Evolutionary conservation across 352 stramenopile genomes (phyloP).

Genomic region (Phytophthora cryptogea): DNA sequence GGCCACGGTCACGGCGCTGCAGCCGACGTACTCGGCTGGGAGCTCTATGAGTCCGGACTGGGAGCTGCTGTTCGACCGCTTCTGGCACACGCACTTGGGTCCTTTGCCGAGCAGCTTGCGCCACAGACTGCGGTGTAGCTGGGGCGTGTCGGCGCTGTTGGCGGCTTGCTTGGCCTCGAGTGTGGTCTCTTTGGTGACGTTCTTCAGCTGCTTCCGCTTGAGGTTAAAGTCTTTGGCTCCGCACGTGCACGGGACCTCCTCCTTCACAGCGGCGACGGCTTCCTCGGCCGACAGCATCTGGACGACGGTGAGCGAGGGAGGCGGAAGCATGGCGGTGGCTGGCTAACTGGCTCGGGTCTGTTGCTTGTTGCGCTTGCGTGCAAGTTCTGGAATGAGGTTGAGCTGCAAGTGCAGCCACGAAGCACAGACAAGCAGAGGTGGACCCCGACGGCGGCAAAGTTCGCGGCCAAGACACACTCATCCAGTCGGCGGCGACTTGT

Average conservation of each 20-base stretch:
- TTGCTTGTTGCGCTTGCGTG: constrained; percentile 15
- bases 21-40: constrained; percentile 51
- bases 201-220: constrained; percentile 24
- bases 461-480: constrained; percentile 22
- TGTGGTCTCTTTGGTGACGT: constrained; percentile 6
- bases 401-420: constrained; percentile 8
- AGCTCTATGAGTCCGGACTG: constrained; percentile 39
- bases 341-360: not conserved
- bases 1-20: constrained; percentile 43
- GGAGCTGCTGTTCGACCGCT: constrained; percentile 9
- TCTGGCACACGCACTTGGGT: constrained; percentile 57
- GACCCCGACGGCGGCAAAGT: constrained; percentile 10
- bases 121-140: constrained; percentile 56
- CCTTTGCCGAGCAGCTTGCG: constrained; percentile 58
- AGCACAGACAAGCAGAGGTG: constrained; percentile 9
- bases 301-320: constrained; percentile 24
- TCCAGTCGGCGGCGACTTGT: constrained; percentile 9
- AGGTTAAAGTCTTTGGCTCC: constrained; percentile 41
- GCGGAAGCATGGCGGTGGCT: constrained; percentile 21
- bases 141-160: constrained; percentile 20
- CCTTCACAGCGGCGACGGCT: not conserved
- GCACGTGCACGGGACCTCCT: constrained; percentile 37
- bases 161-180: constrained; percentile 31
- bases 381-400: constrained; percentile 28
- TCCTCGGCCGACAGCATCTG: constrained; percentile 19